Base-by-base conservation (phyloP, 305 asterid genomes). In the Stenogyne calaminthoides region DNA sequence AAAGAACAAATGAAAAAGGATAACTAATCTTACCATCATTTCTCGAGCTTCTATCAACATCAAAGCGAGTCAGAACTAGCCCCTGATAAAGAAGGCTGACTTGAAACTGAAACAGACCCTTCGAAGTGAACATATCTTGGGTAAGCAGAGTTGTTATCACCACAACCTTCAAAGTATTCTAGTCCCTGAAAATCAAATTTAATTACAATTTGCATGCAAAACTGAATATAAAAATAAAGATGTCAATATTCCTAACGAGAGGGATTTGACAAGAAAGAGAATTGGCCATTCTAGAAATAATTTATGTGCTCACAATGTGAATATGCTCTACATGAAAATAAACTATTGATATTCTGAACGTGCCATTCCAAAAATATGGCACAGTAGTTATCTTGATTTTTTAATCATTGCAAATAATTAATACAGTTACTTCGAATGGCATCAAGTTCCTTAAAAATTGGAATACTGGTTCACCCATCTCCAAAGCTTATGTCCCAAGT, bases 81-180 rank as follows among this genome's bases (percentile, higher is more conserved):
- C 22, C 83, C 95, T 22, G 94, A 91, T 63, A 80, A 77, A 55
- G 92, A 83, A 77, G 94, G 93, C 73, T 66, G 82, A 80, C 83
- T 85, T 46, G 97, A 73, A 61, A 75, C 82, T 70, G 87, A 83
- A 70, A 69, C 68, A 64, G 82, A 79, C 71, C 85, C 83, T 16
- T 63, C 80, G 37, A 71, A 65, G 73, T 69, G 72, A 69, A 72
- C 74, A 54, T 76, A 81, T 73, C 81, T 84, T 75, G 76, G 88
- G 79, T 42, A 73, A 40, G 71, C 83, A 56, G 57, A 52, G 78
- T 74, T 80, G 80, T 80, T 61, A 59, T 65, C 76, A 55, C 74
- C 80, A 55, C 62, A 81, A 65, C 76, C 83, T 62, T 75, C 83
- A 37, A 72, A 47, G 80, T 67, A 84, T 44, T 78, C 84, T 57